phyloP scores from a whole-genome alignment of 2,329 filamentous ascomycete species.

The Talaromyces amestolkiae region DNA sequence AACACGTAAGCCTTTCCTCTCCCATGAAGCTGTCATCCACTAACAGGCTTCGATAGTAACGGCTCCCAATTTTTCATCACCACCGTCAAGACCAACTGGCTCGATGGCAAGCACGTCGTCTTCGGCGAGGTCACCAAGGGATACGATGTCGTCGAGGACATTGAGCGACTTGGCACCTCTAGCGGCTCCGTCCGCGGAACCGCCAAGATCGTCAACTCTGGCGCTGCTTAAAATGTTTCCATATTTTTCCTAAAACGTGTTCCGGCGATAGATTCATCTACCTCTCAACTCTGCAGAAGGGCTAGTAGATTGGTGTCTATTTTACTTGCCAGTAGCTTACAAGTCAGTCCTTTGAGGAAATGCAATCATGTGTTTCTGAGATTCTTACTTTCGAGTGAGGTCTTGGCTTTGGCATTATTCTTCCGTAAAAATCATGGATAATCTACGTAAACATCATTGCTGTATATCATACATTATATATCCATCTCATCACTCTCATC shows the following conservation, averaged over 20 bases:
- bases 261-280: not conserved
- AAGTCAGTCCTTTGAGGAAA: conserved; percentile 14
- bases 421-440: not conserved
- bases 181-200: conserved; percentile 54
- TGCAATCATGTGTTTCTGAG: conserved; percentile 6
- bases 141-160: conserved; percentile 55
- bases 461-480: not conserved
- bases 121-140: conserved; percentile 62
- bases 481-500: conserved; percentile 1
- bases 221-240: conserved; percentile 32
- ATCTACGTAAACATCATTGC: not conserved
- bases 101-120: conserved; percentile 68
- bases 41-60: conserved; percentile 48
- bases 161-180: conserved; percentile 58
- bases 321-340: conserved; percentile 14
- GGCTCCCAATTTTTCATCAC: conserved; percentile 73
- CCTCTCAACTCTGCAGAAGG: not conserved
- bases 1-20: conserved; percentile 67
- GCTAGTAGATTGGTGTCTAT: not conserved
- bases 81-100: conserved; percentile 64
- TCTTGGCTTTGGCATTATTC: conserved; percentile 11
- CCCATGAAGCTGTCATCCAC: not conserved
- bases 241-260: conserved; percentile 8
- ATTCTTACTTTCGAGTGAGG: conserved; percentile 3
- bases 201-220: conserved; percentile 48